phyloP scores from a whole-genome alignment of 2,329 filamentous ascomycete species.

The Ophiostoma pallidulum region DNA sequence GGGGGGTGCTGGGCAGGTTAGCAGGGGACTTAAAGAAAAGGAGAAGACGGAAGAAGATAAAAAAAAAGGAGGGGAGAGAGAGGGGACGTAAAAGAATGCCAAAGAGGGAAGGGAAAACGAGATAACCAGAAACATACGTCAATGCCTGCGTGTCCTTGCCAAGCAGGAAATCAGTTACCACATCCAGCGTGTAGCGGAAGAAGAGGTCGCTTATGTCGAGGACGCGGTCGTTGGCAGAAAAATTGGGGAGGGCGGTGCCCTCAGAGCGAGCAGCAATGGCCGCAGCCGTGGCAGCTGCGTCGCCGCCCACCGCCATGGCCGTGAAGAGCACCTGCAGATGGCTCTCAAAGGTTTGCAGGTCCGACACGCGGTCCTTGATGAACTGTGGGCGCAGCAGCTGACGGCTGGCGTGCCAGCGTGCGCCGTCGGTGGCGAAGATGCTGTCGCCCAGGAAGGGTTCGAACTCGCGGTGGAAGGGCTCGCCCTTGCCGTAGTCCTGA shows the following conservation, averaged over 20 bases:
- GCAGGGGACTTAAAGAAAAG: background rate
- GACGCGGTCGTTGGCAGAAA: slow-evolving; percentile 50
- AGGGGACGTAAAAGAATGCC: background rate
- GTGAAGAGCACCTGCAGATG: slow-evolving; percentile 67
- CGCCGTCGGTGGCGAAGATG: slow-evolving; percentile 73
- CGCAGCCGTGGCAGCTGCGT: slow-evolving; percentile 47
- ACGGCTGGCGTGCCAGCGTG: slow-evolving; percentile 70
- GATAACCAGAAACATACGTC: slow-evolving; percentile 29
- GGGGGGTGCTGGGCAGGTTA: slow-evolving; percentile 36
- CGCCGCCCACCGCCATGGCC: slow-evolving; percentile 51
- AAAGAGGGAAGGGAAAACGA: background rate
- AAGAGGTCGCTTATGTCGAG: slow-evolving; percentile 69
- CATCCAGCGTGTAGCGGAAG: slow-evolving; percentile 78
- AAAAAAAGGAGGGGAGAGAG: background rate
- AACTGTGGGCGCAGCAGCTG: slow-evolving; percentile 80
- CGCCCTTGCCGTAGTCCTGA: slow-evolving; percentile 72
- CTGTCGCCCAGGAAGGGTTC: slow-evolving; percentile 64
- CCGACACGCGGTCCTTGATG: slow-evolving; percentile 71
- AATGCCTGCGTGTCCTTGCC: slow-evolving; percentile 61
- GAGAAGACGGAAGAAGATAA: background rate
- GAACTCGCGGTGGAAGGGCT: slow-evolving; percentile 66
- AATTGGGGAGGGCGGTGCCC: slow-evolving; percentile 48
- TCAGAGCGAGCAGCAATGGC: slow-evolving; percentile 47
- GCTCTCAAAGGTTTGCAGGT: slow-evolving; percentile 70
- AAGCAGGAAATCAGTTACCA: slow-evolving; percentile 77